A percentile compares a stretch with the other conserved stretches of the same genome.
Evolutionary conservation across 169 alveolate species (phyloP).

Genomic region (Plasmodium fragile): DNA sequence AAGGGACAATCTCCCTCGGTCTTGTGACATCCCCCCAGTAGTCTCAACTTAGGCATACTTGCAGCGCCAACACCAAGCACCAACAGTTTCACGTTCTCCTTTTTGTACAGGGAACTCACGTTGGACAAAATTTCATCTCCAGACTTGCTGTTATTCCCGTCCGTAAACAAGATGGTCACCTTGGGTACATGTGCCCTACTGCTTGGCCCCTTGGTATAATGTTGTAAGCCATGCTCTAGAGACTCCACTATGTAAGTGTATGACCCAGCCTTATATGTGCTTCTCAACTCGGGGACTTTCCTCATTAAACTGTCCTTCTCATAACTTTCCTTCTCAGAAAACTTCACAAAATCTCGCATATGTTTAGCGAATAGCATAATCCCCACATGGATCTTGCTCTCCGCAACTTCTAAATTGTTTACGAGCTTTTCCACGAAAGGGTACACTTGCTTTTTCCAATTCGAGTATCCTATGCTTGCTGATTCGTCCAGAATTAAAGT

Average conservation of each 20-base stretch:
- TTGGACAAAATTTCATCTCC: constrained; percentile 21
- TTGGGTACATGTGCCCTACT: constrained; percentile 49
- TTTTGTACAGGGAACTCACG: constrained; percentile 38
- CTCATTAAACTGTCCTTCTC: constrained; percentile 11
- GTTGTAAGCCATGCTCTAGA: constrained; percentile 14
- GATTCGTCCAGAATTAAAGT: constrained; percentile 70
- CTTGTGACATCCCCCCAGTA: constrained; percentile 63
- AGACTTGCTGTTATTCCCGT: constrained; percentile 46
- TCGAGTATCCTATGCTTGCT: constrained; percentile 33
- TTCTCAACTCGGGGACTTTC: constrained; percentile 3
- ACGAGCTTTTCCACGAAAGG: constrained; percentile 20
- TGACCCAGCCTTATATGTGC: constrained; percentile 42
- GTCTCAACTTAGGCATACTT: constrained; percentile 28
- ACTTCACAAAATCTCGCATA: constrained; percentile 57
- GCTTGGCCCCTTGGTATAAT: constrained; percentile 17
- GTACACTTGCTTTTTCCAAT: constrained; percentile 50
- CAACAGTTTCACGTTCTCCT: constrained; percentile 52
- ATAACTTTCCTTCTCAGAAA: constrained; percentile 54
- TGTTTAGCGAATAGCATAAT: constrained; percentile 40
- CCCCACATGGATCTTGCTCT: constrained; percentile 37
- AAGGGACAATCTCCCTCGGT: constrained; percentile 56
- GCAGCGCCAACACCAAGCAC: constrained; percentile 59
- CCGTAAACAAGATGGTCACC: constrained; percentile 62
- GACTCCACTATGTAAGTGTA: constrained; percentile 55
- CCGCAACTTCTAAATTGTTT: constrained; percentile 25